Percentiles rank a stretch among this genome's conserved stretches.
phyloP scores from a whole-genome alignment of 2,329 filamentous ascomycete genomes.

The Aureobasidium sp. region DNA sequence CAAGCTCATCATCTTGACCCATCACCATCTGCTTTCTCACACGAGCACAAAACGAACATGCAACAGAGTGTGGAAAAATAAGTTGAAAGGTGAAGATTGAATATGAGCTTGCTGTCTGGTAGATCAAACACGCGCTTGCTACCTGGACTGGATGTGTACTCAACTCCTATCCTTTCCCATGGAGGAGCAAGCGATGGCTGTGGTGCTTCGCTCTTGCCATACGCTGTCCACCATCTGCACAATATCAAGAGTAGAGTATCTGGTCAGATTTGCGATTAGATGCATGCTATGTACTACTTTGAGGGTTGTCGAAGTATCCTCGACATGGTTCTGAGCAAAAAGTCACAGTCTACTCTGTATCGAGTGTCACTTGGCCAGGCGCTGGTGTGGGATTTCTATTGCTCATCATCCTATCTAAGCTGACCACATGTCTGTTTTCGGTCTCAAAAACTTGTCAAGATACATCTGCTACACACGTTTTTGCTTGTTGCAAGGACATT shows the following conservation, averaged over 20 bases:
- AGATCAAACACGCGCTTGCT: neutral
- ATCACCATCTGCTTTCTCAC: neutral
- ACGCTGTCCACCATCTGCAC: neutral
- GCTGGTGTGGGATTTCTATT: too few species aligned
- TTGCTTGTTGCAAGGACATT: neutral
- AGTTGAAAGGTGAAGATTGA: neutral
- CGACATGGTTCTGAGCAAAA: too few species aligned
- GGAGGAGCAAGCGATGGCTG: neutral
- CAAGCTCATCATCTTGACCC: neutral
- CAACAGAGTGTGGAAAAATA: neutral
- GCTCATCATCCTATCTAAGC: too few species aligned
- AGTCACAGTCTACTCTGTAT: too few species aligned
- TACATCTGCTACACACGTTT: neutral
- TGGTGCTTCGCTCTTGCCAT: neutral
- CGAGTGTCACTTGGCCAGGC: too few species aligned
- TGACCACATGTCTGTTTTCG: too few species aligned
- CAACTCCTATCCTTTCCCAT: neutral
- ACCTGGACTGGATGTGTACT: neutral
- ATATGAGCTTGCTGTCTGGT: neutral
- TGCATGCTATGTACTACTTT: neutral
- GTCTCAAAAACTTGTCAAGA: too few species aligned
- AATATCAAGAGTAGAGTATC: neutral
- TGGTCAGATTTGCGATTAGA: too few species aligned
- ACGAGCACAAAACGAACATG: neutral
- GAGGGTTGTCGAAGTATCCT: neutral